A percentile compares a stretch with the other conserved stretches of the same genome.
phyloP scores from a whole-genome alignment of 768 basidiomycete species.

The Leccinellum rugosiceps region DNA sequence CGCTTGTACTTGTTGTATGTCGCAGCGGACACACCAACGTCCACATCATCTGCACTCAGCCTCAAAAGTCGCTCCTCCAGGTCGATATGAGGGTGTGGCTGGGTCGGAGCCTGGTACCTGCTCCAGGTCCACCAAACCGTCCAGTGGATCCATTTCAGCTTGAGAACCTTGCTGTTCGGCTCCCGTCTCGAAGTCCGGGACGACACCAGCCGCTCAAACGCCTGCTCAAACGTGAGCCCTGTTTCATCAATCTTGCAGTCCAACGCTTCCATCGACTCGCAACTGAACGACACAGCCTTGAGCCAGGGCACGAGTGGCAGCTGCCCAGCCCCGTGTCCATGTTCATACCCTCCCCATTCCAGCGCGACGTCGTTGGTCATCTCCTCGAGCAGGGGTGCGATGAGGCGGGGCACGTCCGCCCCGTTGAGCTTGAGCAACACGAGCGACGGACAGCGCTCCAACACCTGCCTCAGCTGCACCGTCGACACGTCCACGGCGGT shows the following conservation, averaged over 20 bases:
- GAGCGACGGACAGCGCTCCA: conserved; percentile 30
- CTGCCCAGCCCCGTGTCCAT: background rate
- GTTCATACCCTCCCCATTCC: conserved; percentile 5
- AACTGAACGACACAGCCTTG: conserved; percentile 30
- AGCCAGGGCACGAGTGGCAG: conserved; percentile 27
- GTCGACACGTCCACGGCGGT: conserved; percentile 24
- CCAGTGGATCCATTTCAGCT: conserved; percentile 31
- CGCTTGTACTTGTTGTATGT: conserved; percentile 33
- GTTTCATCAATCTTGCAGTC: conserved; percentile 19
- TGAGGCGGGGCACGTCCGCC: conserved; percentile 18
- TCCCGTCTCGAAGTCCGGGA: conserved; percentile 28
- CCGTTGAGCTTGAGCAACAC: conserved; percentile 30
- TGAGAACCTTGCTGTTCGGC: conserved; percentile 23
- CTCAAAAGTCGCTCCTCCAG: conserved; percentile 22
- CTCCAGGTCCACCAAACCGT: conserved; percentile 32
- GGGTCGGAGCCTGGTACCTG: conserved; percentile 17
- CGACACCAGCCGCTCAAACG: conserved; percentile 20
- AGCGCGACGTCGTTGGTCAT: conserved; percentile 21
- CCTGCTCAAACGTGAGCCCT: conserved; percentile 28
- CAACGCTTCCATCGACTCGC: conserved; percentile 25
- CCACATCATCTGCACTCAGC: conserved; percentile 25
- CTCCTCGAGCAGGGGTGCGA: conserved; percentile 23
- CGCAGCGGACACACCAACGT: conserved; percentile 29
- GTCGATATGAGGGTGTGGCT: conserved; percentile 19
- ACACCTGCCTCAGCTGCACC: conserved; percentile 21